Evolutionary conservation across 2,329 filamentous ascomycete genomes (phyloP).

Genomic region (Trichoderma afroharzianum): DNA sequence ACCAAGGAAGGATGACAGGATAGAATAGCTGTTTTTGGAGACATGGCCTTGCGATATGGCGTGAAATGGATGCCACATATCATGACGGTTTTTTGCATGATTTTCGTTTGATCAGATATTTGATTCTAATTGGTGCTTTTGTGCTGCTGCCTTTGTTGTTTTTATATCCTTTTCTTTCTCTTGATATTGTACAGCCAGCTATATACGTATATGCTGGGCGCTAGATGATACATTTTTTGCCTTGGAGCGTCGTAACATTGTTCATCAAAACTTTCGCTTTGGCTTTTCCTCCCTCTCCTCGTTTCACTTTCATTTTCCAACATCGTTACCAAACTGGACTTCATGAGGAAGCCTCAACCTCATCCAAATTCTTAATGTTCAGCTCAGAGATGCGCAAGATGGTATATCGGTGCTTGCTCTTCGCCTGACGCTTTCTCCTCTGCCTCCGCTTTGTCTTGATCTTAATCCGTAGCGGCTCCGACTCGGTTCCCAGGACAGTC

Average conservation of each 20-base stretch:
- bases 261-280: background rate
- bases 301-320: background rate
- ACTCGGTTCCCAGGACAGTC: slow-evolving; percentile 78
- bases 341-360: slow-evolving; percentile 34
- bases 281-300: background rate
- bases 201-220: slow-evolving; percentile 11
- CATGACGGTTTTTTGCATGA: background rate
- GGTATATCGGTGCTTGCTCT: slow-evolving; percentile 89
- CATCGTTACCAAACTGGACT: background rate
- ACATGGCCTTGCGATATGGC: slow-evolving; percentile 13
- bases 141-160: background rate
- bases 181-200: slow-evolving; percentile 17
- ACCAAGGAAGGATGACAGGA: slow-evolving; percentile 3
- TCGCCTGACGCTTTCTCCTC: slow-evolving; percentile 68
- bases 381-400: slow-evolving; percentile 81
- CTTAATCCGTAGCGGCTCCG: slow-evolving; percentile 71
- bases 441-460: slow-evolving; percentile 79
- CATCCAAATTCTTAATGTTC: slow-evolving; percentile 52
- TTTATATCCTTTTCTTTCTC: background rate
- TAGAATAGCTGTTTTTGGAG: slow-evolving; percentile 18
- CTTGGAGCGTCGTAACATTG: background rate
- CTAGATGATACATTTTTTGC: slow-evolving; percentile 14
- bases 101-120: background rate
- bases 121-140: background rate
- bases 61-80: slow-evolving; percentile 10